Percentiles rank a stretch among this genome's conserved stretches.
Conservation (phyloP, 2,329 filamentous ascomycete genomes). For the Verticillium nubilum region DNA sequence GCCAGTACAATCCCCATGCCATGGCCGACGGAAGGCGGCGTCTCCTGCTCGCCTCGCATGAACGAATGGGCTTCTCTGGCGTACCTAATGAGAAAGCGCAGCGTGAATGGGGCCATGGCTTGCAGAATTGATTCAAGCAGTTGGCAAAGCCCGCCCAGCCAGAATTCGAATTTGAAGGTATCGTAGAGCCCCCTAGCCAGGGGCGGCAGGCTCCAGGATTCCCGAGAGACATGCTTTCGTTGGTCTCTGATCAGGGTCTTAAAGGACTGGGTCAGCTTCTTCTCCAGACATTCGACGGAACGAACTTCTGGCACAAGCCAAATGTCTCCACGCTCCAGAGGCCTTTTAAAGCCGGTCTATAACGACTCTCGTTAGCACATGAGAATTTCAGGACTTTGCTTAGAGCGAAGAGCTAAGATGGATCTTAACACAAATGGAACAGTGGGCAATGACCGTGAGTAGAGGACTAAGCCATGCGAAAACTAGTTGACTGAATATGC, state of each 20-base stretch:
- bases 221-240: background rate
- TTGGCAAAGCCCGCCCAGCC: constrained; percentile 74
- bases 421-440: background rate
- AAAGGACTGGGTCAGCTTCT: background rate
- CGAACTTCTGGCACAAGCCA: background rate
- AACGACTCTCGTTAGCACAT: too few relatives aligned
- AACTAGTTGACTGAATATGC: background rate
- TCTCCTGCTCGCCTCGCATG: constrained; percentile 43
- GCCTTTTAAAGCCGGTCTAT: background rate
- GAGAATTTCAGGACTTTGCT: too few relatives aligned
- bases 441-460: background rate
- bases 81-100: constrained; percentile 83
- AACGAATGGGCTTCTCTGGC: constrained; percentile 78
- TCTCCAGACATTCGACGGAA: background rate
- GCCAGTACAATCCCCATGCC: constrained; percentile 82
- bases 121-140: constrained; percentile 71
- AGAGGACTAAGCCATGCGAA: background rate
- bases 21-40: constrained; percentile 62
- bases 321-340: background rate
- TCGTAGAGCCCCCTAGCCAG: constrained; percentile 80
- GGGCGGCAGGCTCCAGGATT: constrained; percentile 57
- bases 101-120: constrained; percentile 77
- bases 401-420: too few relatives aligned
- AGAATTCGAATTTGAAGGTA: constrained; percentile 79
- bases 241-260: background rate